A percentile compares a stretch with the other conserved stretches of the same genome.
Conservation (phyloP, 768 basidiomycete species). For the Jaapia argillacea region DNA sequence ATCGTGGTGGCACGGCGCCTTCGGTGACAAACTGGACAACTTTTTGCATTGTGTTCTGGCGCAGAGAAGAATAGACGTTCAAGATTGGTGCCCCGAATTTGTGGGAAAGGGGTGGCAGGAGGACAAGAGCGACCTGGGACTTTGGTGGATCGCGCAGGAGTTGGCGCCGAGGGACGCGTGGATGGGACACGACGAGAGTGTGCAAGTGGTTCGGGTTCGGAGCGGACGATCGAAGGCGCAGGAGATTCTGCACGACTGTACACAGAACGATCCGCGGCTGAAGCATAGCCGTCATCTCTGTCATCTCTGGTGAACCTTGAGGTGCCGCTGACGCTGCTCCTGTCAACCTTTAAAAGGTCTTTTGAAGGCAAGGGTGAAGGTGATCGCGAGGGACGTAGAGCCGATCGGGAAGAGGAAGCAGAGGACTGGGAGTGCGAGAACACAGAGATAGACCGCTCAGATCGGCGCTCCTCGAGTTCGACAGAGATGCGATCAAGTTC, state of each 20-base stretch:
- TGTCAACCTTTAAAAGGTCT: too few relatives aligned
- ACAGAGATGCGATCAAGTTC: constrained; percentile 54
- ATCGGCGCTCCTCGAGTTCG: constrained; percentile 60
- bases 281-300: too few relatives aligned
- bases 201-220: too few relatives aligned
- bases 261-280: too few relatives aligned
- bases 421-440: background rate
- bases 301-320: too few relatives aligned
- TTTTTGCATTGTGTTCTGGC: constrained; percentile 62
- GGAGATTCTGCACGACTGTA: too few relatives aligned
- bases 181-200: background rate
- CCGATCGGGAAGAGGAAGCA: background rate
- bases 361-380: constrained; percentile 1
- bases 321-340: too few relatives aligned
- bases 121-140: constrained; percentile 7
- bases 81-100: constrained; percentile 68
- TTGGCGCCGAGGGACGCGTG: constrained; percentile 26
- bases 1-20: background rate
- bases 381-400: background rate
- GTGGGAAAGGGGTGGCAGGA: constrained; percentile 65
- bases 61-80: constrained; percentile 78
- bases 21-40: constrained; percentile 58
- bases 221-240: too few relatives aligned
- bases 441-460: constrained; percentile 30
- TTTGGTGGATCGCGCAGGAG: constrained; percentile 20